These are phyloP conservation scores for Prunus mongolica DNA, from an alignment of 306 rosid species.

Conservation along the genomic window DNA sequence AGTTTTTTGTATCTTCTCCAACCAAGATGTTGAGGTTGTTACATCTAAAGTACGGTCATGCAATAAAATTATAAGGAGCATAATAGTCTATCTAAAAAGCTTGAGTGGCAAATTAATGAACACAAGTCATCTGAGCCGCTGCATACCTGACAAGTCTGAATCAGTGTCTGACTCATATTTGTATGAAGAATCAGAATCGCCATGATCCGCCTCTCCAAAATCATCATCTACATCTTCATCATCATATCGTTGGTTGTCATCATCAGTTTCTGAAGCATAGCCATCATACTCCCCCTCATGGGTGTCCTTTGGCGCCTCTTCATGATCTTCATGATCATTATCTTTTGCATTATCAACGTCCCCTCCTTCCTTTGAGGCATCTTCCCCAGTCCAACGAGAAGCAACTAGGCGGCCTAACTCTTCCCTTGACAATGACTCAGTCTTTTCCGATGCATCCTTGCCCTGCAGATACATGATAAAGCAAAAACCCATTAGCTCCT, in stretches of 20 bases:
- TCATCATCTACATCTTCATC: slow-evolving; percentile 59
- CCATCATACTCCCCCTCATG: slow-evolving; percentile 57
- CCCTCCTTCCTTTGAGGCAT: slow-evolving; percentile 40
- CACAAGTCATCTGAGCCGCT: slow-evolving; percentile 17
- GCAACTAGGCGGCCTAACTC: slow-evolving; percentile 98
- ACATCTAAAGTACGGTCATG: slow-evolving; percentile 37
- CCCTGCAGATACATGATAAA: slow-evolving; percentile 44
- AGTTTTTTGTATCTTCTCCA: slow-evolving; percentile 77
- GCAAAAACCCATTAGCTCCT: slow-evolving; percentile 14
- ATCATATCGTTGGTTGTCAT: slow-evolving; percentile 55
- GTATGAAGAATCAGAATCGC: slow-evolving; percentile 58
- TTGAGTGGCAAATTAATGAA: slow-evolving; percentile 5
- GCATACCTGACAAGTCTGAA: slow-evolving; percentile 70
- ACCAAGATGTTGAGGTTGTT: slow-evolving; percentile 65
- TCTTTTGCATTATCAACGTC: slow-evolving; percentile 38
- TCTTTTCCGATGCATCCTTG: slow-evolving; percentile 47
- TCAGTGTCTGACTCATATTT: slow-evolving; percentile 52
- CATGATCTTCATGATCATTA: slow-evolving; percentile 40
- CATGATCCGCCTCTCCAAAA: slow-evolving; percentile 49
- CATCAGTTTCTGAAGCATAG: slow-evolving; percentile 84
- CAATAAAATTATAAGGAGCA: neutral
- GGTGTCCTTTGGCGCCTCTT: slow-evolving; percentile 34
- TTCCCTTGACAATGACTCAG: slow-evolving; percentile 80
- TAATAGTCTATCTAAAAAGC: neutral
- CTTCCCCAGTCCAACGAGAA: slow-evolving; percentile 97